Base-by-base conservation (phyloP, 2,329 filamentous ascomycete species). In the Zasmidium angulare region DNA sequence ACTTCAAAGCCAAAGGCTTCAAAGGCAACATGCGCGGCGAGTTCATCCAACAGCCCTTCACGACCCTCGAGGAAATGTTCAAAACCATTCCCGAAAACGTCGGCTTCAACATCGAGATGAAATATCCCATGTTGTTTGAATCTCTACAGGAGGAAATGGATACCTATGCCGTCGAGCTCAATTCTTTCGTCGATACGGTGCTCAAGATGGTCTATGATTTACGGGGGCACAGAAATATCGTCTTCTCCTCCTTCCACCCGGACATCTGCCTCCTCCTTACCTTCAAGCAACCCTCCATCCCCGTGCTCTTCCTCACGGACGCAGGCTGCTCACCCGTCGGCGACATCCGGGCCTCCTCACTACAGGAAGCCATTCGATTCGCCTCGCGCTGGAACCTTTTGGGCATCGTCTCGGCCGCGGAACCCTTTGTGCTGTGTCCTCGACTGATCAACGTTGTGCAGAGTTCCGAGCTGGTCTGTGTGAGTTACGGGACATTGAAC, bases 91-190 rank as follows among this genome's bases (percentile, higher is more conserved):
- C 92, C 0, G 84, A 89, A 63, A 82, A 85, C 14, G 89, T 96
- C 21, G 93, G 95, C 14, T 99, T 99, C 83, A 98, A 99, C 76
- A 96, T 99, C 67, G 95, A 99, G 79, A 90, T 99, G 84, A 98
- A 99, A 77, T 99, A 99, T 73, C 95, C 95, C 3, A 98, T 98
- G 93, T 85, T 99, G 46, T 89, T 93, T 73, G 96, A 99, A 80
- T 91, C 87, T 59, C 91, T 97, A 75, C 90, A 96, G 74, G 90
- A 97, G 66, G 91, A 96, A 68, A 97, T 98, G 92, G 93, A 97
- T 73, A 90, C 90, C 2, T 96, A 96, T 71, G 93, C 91, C 0
- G 90, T 98, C 50, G 95, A 99, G 77, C 84, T 98, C 67, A 98
- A 98, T 77, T 91, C 89, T 1, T 99, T 98, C 74, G 93, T 96